Conservation (phyloP, 495 filamentous ascomycete genomes). For the Penicillium cataractarum region DNA sequence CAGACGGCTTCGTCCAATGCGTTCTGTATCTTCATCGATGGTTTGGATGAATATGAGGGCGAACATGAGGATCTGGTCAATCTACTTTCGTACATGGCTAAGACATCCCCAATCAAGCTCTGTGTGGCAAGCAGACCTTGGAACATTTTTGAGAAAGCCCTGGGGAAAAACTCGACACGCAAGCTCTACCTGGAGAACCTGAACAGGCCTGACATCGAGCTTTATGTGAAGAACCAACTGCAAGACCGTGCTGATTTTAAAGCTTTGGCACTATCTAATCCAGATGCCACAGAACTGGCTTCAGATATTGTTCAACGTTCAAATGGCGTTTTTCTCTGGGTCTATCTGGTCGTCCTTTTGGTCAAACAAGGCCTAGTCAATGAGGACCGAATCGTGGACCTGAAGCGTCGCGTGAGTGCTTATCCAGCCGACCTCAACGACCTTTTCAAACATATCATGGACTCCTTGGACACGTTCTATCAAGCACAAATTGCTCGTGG, state of each 20-base stretch:
- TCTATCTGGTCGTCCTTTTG: not conserved
- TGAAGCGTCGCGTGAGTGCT: not conserved
- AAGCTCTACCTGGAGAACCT: not conserved
- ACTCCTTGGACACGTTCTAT: not conserved
- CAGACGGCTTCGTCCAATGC: not conserved
- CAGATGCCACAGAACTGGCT: not conserved
- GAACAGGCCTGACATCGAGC: not conserved
- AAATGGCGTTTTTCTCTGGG: not conserved
- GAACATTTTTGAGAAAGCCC: not conserved
- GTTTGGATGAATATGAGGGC: not conserved
- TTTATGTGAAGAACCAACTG: not conserved
- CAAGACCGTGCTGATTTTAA: not conserved
- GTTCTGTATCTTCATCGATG: not conserved
- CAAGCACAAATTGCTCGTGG: not conserved
- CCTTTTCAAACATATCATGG: not conserved
- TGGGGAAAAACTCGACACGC: not conserved
- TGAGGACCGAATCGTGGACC: not conserved
- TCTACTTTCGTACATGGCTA: not conserved
- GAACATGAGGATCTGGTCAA: not conserved
- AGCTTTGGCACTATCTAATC: not conserved
- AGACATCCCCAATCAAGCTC: not conserved
- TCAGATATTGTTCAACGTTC: not conserved
- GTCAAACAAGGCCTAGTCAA: not conserved
- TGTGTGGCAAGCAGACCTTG: not conserved
- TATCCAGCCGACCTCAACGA: slow-evolving; percentile 1